A percentile compares a stretch with the other conserved stretches of the same genome.
phyloP scores from a whole-genome alignment of 2,329 filamentous ascomycete species.

The Aureobasidium musti region DNA sequence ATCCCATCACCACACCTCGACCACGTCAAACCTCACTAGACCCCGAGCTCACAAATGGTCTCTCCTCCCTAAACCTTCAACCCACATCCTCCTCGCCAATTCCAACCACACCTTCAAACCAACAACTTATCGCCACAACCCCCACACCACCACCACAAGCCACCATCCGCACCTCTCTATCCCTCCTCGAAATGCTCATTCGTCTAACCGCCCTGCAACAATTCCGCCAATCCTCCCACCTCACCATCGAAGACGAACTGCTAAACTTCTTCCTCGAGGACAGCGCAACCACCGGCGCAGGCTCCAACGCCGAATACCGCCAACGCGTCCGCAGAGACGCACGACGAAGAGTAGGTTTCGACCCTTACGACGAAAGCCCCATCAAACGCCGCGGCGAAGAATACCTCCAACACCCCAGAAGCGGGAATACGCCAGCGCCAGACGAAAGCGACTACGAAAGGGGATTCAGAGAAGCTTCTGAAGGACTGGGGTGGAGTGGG shows the following conservation, averaged over 20 bases:
- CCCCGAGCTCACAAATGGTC: conserved; percentile 44
- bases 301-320: conserved; percentile 62
- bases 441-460: conserved; percentile 1
- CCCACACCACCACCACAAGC: conserved; percentile 8
- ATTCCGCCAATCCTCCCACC: conserved; percentile 84
- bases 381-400: conserved; percentile 66
- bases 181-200: conserved; percentile 84
- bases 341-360: conserved; percentile 64
- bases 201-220: conserved; percentile 85
- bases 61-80: conserved; percentile 53
- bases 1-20: conserved; percentile 18
- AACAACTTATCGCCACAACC: conserved; percentile 36
- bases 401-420: conserved; percentile 55
- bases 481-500: not conserved
- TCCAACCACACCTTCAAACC: not conserved
- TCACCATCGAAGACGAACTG: conserved; percentile 87
- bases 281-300: conserved; percentile 65
- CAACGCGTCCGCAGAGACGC: conserved; percentile 63
- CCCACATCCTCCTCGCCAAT: conserved; percentile 32
- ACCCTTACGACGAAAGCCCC: conserved; percentile 71
- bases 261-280: conserved; percentile 83
- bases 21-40: conserved; percentile 43
- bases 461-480: not conserved
- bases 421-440: not conserved
- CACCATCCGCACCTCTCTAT: conserved; percentile 66